Percentiles rank a stretch among this genome's conserved stretches.
Conservation (phyloP, 2,329 filamentous ascomycete species). For the Gliomastix tumulicola region DNA sequence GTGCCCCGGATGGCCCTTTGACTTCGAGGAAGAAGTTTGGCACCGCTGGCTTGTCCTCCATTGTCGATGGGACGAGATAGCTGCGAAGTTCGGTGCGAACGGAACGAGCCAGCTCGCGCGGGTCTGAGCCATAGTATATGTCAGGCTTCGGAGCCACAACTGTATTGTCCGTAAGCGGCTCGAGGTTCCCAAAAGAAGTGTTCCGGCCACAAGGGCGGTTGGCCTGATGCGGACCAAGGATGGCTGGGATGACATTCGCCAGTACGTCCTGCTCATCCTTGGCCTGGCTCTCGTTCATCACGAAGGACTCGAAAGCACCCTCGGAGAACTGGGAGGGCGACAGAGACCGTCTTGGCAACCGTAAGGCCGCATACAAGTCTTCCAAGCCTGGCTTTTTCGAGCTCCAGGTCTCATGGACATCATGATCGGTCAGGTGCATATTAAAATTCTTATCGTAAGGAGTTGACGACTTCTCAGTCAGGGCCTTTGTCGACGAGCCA, state of each 20-base stretch:
- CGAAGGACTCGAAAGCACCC: conserved; percentile 18
- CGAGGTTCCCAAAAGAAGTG: conserved; percentile 22
- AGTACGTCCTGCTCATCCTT: conserved; percentile 25
- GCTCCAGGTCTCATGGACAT: conserved; percentile 17
- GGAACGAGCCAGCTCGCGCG: not conserved
- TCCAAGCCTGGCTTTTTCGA: conserved; percentile 20
- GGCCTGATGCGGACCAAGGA: conserved; percentile 10
- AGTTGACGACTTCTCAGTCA: not conserved
- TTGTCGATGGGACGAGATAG: conserved; percentile 23
- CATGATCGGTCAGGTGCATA: conserved; percentile 24
- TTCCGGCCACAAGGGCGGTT: conserved; percentile 2
- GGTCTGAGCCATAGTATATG: conserved; percentile 17
- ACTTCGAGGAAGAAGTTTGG: conserved; percentile 31
- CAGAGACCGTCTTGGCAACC: conserved; percentile 20
- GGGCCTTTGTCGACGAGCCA: not conserved
- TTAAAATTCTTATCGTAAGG: not conserved
- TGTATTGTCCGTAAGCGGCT: conserved; percentile 22
- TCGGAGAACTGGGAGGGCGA: conserved; percentile 24
- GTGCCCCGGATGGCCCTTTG: conserved; percentile 23
- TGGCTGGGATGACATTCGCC: conserved; percentile 20
- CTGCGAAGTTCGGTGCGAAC: conserved; percentile 14
- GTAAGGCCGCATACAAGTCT: conserved; percentile 17
- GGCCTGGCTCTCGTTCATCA: conserved; percentile 13
- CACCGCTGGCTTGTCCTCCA: conserved; percentile 17
- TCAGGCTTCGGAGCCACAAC: conserved; percentile 21